phyloP scores from a whole-genome alignment of 192 early-diverging fungal species.

The Allomyces macrogynus region DNA sequence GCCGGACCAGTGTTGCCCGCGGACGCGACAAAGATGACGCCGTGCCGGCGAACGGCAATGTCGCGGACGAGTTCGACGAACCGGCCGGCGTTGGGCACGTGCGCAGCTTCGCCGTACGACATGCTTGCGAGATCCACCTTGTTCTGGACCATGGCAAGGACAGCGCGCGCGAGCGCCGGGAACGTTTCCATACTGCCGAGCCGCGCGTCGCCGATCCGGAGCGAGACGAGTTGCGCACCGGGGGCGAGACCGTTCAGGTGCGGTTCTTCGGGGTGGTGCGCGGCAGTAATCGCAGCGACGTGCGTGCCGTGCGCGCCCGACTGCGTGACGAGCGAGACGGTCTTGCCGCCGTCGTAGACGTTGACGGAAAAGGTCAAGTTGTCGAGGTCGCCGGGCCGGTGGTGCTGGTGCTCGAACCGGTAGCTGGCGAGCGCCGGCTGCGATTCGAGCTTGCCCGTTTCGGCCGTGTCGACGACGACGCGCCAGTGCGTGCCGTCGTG shows the following conservation, averaged over 20 bases:
- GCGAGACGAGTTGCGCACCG: slow-evolving; percentile 79
- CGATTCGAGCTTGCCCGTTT: slow-evolving; percentile 47
- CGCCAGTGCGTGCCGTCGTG: slow-evolving; percentile 82
- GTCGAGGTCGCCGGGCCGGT: slow-evolving; percentile 50
- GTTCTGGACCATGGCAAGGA: slow-evolving; percentile 43
- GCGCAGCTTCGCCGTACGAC: slow-evolving; percentile 70
- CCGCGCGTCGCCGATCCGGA: slow-evolving; percentile 79
- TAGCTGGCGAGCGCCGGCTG: slow-evolving; percentile 47
- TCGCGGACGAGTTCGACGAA: slow-evolving; percentile 59
- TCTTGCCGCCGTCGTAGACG: slow-evolving; percentile 67
- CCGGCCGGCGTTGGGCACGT: slow-evolving; percentile 48
- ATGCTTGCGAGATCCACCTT: slow-evolving; percentile 59
- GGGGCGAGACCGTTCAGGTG: slow-evolving; percentile 78
- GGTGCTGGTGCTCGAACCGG: slow-evolving; percentile 45
- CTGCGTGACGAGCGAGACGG: slow-evolving; percentile 49
- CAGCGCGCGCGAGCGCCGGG: slow-evolving; percentile 58
- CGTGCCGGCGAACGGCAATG: slow-evolving; percentile 62
- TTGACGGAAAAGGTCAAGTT: slow-evolving; percentile 78
- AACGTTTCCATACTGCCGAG: slow-evolving; percentile 65
- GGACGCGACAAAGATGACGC: slow-evolving; percentile 66
- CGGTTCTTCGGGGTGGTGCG: slow-evolving; percentile 68
- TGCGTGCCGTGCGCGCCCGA: slow-evolving; percentile 77
- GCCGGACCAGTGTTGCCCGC: slow-evolving; percentile 88
- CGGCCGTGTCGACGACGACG: slow-evolving; percentile 57
- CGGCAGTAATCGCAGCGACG: slow-evolving; percentile 82